Percentiles rank a stretch among this genome's conserved stretches.
phyloP scores from a whole-genome alignment of 1,139 yeast species.

The Yamadazyma triangularis region DNA sequence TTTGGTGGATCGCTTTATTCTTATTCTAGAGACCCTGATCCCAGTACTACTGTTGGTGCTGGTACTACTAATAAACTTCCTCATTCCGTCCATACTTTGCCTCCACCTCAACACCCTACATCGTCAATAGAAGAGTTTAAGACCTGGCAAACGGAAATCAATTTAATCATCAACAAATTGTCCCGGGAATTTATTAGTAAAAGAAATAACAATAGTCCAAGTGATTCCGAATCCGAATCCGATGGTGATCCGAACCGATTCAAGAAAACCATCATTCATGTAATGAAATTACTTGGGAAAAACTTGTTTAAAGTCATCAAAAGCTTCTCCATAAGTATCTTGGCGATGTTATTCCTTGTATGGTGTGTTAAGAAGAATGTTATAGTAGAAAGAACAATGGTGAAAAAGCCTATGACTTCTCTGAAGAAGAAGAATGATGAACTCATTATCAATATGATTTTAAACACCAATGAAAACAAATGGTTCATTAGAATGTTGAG shows the following conservation, averaged over 20 bases:
- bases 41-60: too few relatives aligned
- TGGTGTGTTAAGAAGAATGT: conserved; percentile 45
- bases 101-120: conserved; percentile 7
- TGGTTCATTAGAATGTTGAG: conserved; percentile 42
- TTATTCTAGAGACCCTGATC: conserved; percentile 6
- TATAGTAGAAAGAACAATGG: conserved; percentile 35
- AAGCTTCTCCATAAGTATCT: conserved; percentile 33
- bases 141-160: conserved; percentile 45
- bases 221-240: conserved; percentile 14
- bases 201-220: conserved; percentile 4
- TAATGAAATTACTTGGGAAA: conserved; percentile 26
- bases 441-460: conserved; percentile 41
- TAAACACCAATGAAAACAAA: conserved; percentile 42
- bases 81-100: conserved; percentile 8
- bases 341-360: conserved; percentile 37
- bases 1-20: conserved; percentile 10
- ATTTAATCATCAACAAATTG: conserved; percentile 35
- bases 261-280: conserved; percentile 18
- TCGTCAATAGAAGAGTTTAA: conserved; percentile 32
- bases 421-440: conserved; percentile 29
- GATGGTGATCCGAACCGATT: conserved; percentile 20
- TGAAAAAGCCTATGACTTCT: conserved; percentile 24
- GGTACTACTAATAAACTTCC: conserved; percentile 2
- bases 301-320: conserved; percentile 27
- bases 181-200: conserved; percentile 29